These are phyloP conservation scores for Annulohypoxylon stygium DNA, from an alignment of 495 filamentous ascomycete genomes.

Conservation along the genomic window DNA sequence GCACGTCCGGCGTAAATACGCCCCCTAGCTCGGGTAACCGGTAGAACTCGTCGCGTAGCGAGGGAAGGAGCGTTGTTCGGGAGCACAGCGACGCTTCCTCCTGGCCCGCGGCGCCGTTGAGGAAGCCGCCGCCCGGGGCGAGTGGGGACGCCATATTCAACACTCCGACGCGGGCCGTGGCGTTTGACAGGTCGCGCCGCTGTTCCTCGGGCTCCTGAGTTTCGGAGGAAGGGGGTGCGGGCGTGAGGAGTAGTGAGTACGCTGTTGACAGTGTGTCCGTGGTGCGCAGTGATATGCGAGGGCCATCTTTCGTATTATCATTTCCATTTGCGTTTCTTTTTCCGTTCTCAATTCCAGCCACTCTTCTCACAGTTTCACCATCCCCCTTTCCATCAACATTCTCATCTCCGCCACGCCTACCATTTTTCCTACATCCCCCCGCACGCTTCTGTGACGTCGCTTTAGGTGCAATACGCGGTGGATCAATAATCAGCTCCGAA, in stretches of 20 bases:
- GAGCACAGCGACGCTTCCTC: constrained; percentile 74
- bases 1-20: constrained; percentile 68
- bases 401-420: not conserved
- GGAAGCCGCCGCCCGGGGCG: constrained; percentile 69
- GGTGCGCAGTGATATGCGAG: constrained; percentile 57
- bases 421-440: not conserved
- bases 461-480: constrained; percentile 20
- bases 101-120: constrained; percentile 69
- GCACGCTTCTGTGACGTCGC: not conserved
- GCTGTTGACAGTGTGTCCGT: constrained; percentile 64
- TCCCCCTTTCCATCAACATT: not conserved
- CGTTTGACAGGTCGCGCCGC: constrained; percentile 49
- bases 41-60: constrained; percentile 68
- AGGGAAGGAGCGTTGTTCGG: constrained; percentile 70
- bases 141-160: constrained; percentile 74
- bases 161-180: constrained; percentile 55
- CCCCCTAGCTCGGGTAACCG: constrained; percentile 64
- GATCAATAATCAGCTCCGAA: constrained; percentile 63
- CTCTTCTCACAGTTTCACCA: not conserved
- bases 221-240: constrained; percentile 17
- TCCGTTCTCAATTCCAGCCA: not conserved
- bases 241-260: constrained; percentile 47
- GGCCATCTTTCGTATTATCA: not conserved
- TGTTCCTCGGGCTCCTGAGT: constrained; percentile 13
- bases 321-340: not conserved